Percentiles rank a stretch among this genome's conserved stretches.
phyloP scores from a whole-genome alignment of 2,329 filamentous ascomycete species.

The Colletotrichum limetticola region DNA sequence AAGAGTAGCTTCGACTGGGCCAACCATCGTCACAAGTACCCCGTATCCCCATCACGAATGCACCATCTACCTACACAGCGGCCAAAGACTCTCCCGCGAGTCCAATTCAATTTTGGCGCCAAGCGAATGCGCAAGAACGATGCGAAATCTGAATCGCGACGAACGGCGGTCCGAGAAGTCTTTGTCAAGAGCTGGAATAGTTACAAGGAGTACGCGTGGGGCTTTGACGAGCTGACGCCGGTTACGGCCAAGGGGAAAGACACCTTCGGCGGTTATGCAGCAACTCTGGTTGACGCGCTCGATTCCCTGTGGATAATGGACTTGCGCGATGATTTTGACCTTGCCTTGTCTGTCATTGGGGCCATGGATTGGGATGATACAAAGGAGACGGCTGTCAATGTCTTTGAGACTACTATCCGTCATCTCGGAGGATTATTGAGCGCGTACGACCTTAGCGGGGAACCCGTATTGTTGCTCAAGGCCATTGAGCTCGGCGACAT shows the following conservation, averaged over 20 bases:
- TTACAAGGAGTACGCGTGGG: conserved; percentile 58
- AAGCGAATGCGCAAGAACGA: conserved; percentile 24
- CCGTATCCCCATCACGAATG: conserved; percentile 27
- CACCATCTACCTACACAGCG: conserved; percentile 19
- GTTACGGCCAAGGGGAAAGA: conserved; percentile 50
- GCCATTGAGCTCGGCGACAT: conserved; percentile 72
- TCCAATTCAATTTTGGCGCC: conserved; percentile 30
- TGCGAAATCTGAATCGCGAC: conserved; percentile 28
- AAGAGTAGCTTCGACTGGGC: conserved; percentile 35
- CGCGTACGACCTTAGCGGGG: conserved; percentile 73
- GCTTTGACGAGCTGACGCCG: conserved; percentile 57
- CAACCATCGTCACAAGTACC: conserved; percentile 23
- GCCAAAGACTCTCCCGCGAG: conserved; percentile 18
- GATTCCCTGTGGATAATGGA: conserved; percentile 68
- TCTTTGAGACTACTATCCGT: conserved; percentile 78
- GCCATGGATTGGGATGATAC: conserved; percentile 65
- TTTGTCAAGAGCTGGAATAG: conserved; percentile 53
- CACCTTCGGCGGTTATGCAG: conserved; percentile 58
- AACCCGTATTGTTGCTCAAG: conserved; percentile 66
- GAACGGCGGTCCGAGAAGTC: conserved; percentile 44
- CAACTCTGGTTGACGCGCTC: conserved; percentile 56
- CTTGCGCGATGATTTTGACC: conserved; percentile 60
- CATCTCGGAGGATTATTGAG: conserved; percentile 76
- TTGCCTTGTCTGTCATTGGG: conserved; percentile 51
- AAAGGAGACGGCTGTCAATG: conserved; percentile 55